Base-by-base conservation (phyloP, 306 rosid genomes). In the Prunus armeniaca region DNA sequence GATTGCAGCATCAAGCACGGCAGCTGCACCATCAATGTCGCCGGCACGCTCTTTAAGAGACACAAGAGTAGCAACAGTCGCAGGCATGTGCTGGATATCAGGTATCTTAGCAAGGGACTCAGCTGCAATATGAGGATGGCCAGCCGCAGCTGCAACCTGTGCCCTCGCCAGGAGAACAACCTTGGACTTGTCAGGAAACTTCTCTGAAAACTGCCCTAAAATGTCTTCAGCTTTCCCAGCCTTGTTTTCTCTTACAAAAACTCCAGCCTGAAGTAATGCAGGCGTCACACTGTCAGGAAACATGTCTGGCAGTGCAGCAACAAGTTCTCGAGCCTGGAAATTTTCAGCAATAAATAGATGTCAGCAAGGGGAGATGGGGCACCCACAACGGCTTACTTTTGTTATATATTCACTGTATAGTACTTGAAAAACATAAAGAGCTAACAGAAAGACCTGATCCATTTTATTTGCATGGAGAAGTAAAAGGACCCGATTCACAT, bases 141-240 rank as follows among this genome's bases (percentile, higher is more conserved):
- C 87, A 49, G 96, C 96, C 34, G 93, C 96, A 32, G 99, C 95
- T 73, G 99, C 97, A 73, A 95, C 89, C 91, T 95, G 99, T 50
- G 99, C 96, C 87, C 96, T 83, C 24, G 89, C 93, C 73, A 95
- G 80, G 70, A 87, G 86, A 83, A 89, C 80, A 76, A 87, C 73
- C 83, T 82, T 88, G 73, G 93, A 89, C 81, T 82, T 95, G 69
- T 88, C 97, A 62, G 97, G 97, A 82, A 88, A 90, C 83, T 83
- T 89, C 62, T 84, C 88, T 12, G 96, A 93, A 88, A 83, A 91
- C 81, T 90, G 93, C 3, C 80, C 86, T 38, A 95, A 87, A 72
- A 92, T 75, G 83, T 95, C 99, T 80, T 95, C 98, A 24, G 99
- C 99, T 82, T 75, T 89, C 65, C 92, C 96, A 69, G 96, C 97